Conservation (phyloP, 352 stramenopile species). For the Phytophthora fragariaefolia region DNA sequence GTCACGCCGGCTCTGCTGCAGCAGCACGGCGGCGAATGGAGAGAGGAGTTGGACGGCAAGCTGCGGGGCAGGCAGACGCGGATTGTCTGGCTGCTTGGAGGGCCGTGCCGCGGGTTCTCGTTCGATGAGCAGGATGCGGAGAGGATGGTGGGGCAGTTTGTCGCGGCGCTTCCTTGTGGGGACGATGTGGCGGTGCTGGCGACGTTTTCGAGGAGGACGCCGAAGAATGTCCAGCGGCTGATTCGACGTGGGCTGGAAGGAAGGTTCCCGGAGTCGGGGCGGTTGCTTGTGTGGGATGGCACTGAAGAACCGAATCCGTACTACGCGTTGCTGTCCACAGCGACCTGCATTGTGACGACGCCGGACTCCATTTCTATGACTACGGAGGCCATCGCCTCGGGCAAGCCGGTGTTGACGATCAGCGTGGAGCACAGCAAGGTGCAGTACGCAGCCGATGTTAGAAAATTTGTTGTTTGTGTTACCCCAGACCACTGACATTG, state of each 20-base stretch:
- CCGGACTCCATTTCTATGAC: conserved; percentile 87
- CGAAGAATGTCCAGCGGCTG: conserved; percentile 40
- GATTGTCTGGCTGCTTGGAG: conserved; percentile 67
- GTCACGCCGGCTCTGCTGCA: conserved; percentile 37
- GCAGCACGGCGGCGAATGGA: conserved; percentile 35
- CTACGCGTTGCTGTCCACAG: conserved; percentile 58
- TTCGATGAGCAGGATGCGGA: conserved; percentile 48
- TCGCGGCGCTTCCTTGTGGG: conserved; percentile 17
- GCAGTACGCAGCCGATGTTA: neutral
- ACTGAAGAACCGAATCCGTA: conserved; percentile 65
- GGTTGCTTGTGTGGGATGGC: conserved; percentile 63
- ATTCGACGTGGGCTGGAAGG: conserved; percentile 36
- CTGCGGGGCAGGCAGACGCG: conserved; percentile 18
- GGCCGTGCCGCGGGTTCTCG: conserved; percentile 66
- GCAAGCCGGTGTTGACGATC: conserved; percentile 64
- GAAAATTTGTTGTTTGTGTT: neutral
- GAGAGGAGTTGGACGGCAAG: conserved; percentile 34
- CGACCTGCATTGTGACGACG: conserved; percentile 66
- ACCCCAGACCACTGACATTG: neutral
- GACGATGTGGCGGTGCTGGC: conserved; percentile 51
- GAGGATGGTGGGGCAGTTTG: conserved; percentile 53
- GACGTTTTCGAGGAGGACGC: conserved; percentile 76
- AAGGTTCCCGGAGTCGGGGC: conserved; percentile 22
- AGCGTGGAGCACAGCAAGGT: conserved; percentile 55
- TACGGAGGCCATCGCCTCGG: conserved; percentile 68